Evolutionary conservation across 2,329 filamentous ascomycete species (phyloP).

Genomic region (Xylariaceae sp.): DNA sequence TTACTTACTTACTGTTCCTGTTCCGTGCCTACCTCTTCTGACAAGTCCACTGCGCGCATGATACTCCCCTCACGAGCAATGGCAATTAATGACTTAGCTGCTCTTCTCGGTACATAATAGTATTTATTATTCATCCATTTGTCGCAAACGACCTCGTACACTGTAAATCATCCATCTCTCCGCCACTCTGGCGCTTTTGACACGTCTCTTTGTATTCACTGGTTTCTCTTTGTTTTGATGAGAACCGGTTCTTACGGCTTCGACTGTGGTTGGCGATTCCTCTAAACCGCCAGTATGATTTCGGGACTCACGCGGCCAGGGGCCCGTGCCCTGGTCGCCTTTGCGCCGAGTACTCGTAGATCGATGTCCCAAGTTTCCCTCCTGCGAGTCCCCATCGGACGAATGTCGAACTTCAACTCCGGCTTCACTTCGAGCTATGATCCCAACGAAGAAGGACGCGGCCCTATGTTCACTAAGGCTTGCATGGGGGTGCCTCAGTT

Average conservation of each 20-base stretch:
- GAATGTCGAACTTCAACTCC: constrained; percentile 48
- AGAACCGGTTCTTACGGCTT: constrained; percentile 7
- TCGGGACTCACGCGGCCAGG: constrained; percentile 22
- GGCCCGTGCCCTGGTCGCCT: constrained; percentile 15
- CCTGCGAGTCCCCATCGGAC: constrained; percentile 33
- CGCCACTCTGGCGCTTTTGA: background rate
- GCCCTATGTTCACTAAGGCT: constrained; percentile 53
- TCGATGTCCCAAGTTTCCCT: constrained; percentile 30
- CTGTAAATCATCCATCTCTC: background rate
- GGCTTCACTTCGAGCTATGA: constrained; percentile 58
- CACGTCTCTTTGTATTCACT: background rate
- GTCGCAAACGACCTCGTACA: background rate
- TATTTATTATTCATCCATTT: background rate
- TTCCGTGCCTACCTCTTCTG: background rate
- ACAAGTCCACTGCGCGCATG: background rate
- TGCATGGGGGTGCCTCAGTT: constrained; percentile 57
- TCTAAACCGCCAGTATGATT: constrained; percentile 22
- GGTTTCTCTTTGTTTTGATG: constrained; percentile 11
- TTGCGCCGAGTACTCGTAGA: constrained; percentile 19
- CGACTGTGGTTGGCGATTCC: constrained; percentile 7
- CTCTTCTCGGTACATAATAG: background rate
- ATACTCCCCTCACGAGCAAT: constrained; percentile 1
- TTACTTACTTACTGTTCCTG: background rate
- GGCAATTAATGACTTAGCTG: background rate
- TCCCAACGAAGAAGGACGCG: constrained; percentile 48